A percentile compares a stretch with the other conserved stretches of the same genome.
phyloP scores from a whole-genome alignment of 2,329 filamentous ascomycete species.

The Aspergillus brasiliensis region DNA sequence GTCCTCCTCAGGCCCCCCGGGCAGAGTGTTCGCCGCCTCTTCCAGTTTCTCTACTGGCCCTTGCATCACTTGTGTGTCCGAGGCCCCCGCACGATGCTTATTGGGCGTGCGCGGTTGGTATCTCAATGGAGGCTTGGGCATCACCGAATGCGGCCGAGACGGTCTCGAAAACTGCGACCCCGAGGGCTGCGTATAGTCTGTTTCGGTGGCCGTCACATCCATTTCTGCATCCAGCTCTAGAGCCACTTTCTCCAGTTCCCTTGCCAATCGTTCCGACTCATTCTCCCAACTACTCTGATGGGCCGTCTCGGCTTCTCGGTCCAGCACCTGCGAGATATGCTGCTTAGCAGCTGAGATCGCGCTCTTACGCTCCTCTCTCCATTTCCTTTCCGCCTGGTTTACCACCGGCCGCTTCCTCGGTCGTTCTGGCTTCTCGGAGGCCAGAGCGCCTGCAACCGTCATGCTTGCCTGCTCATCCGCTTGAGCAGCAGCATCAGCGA shows the following conservation, averaged over 20 bases:
- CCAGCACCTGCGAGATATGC: conserved; percentile 35
- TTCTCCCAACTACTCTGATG: conserved; percentile 45
- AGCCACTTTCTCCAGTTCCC: conserved; percentile 46
- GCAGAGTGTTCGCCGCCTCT: neutral
- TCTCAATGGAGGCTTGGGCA: conserved; percentile 37
- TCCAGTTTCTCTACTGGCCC: conserved; percentile 2
- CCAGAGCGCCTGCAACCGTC: neutral
- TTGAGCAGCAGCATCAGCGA: conserved; percentile 31
- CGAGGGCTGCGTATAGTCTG: conserved; percentile 2
- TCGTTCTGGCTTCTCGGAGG: conserved; percentile 16
- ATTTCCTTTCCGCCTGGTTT: conserved; percentile 43
- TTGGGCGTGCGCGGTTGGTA: conserved; percentile 40
- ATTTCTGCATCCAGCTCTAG: conserved; percentile 42
- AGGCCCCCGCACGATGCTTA: conserved; percentile 21
- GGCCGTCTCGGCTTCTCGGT: conserved; percentile 38
- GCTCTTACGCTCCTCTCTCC: conserved; percentile 39
- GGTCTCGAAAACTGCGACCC: neutral
- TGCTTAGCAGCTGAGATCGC: conserved; percentile 40
- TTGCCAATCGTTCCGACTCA: conserved; percentile 45
- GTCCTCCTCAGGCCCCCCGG: conserved; percentile 32
- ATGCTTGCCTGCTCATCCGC: conserved; percentile 12
- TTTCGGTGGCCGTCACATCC: conserved; percentile 21
- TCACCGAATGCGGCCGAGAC: conserved; percentile 12
- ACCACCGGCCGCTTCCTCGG: conserved; percentile 44
- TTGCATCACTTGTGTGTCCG: conserved; percentile 7